Conservation (phyloP, 805 yeast species). For the Lipomyces kockii region DNA sequence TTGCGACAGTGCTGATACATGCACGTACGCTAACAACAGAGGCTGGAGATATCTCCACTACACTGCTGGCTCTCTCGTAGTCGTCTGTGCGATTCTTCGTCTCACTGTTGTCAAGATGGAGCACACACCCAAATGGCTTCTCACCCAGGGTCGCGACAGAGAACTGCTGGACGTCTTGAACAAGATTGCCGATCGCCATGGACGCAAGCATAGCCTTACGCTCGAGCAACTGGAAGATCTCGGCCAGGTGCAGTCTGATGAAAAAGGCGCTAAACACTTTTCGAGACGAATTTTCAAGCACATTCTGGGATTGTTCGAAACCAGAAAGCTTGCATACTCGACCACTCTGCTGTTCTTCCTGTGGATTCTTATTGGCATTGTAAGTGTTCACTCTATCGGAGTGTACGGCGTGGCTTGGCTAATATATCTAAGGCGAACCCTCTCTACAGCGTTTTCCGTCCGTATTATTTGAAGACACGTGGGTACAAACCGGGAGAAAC, state of each 20-base stretch:
- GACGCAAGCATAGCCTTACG: slow-evolving; percentile 50
- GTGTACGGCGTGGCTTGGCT: not conserved
- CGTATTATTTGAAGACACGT: slow-evolving; percentile 55
- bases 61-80: slow-evolving; percentile 58
- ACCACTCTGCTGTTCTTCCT: slow-evolving; percentile 54
- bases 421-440: slow-evolving; percentile 50
- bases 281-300: slow-evolving; percentile 46
- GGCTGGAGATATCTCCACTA: slow-evolving; percentile 69
- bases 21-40: slow-evolving; percentile 54
- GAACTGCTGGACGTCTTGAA: slow-evolving; percentile 54
- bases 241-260: slow-evolving; percentile 28
- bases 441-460: slow-evolving; percentile 59
- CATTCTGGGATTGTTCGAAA: slow-evolving; percentile 54
- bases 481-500: slow-evolving; percentile 49
- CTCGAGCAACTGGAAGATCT: slow-evolving; percentile 54
- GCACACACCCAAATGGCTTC: slow-evolving; percentile 62
- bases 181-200: slow-evolving; percentile 55
- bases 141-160: slow-evolving; percentile 58
- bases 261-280: not conserved
- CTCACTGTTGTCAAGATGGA: slow-evolving; percentile 52
- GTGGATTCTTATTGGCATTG: slow-evolving; percentile 62
- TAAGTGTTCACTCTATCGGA: not conserved
- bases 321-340: slow-evolving; percentile 51
- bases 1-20: slow-evolving; percentile 51
- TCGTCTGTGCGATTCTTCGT: slow-evolving; percentile 55